phyloP scores from a whole-genome alignment of 495 filamentous ascomycete species.

The Xylaria acuta region DNA sequence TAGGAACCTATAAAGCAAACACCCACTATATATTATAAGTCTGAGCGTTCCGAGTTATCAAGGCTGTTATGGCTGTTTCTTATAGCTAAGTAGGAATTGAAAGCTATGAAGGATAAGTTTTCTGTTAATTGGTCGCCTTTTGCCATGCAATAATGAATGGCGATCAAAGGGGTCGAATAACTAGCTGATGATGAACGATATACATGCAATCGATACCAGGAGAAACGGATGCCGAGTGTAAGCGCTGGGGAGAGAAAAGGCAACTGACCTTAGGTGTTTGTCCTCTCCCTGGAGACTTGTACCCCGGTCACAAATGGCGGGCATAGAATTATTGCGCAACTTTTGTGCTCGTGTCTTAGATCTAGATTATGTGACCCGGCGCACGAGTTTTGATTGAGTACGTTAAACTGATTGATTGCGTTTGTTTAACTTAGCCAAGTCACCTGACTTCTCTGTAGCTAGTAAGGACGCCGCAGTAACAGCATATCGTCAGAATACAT shows the following conservation, averaged over 20 bases:
- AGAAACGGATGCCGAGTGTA: neutral
- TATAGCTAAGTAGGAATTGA: neutral
- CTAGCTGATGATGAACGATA: neutral
- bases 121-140: neutral
- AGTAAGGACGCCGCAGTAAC: too few species aligned
- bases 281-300: too few species aligned
- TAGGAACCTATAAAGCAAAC: neutral
- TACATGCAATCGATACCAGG: neutral
- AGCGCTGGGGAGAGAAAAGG: neutral
- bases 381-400: too few species aligned
- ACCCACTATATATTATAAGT: neutral
- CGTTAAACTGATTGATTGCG: too few species aligned
- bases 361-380: neutral
- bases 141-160: neutral
- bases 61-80: neutral
- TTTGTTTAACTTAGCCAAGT: too few species aligned
- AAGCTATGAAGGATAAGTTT: neutral
- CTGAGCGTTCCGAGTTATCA: neutral
- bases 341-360: neutral
- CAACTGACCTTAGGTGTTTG: too few species aligned
- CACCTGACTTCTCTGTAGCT: too few species aligned
- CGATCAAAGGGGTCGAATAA: neutral
- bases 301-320: too few species aligned
- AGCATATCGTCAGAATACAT: too few species aligned
- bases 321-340: neutral